Evolutionary conservation across 441 rosid genomes (phyloP), one percentile per base, ranked within the genome.

Genomic region (Raphanus hybrid): DNA sequence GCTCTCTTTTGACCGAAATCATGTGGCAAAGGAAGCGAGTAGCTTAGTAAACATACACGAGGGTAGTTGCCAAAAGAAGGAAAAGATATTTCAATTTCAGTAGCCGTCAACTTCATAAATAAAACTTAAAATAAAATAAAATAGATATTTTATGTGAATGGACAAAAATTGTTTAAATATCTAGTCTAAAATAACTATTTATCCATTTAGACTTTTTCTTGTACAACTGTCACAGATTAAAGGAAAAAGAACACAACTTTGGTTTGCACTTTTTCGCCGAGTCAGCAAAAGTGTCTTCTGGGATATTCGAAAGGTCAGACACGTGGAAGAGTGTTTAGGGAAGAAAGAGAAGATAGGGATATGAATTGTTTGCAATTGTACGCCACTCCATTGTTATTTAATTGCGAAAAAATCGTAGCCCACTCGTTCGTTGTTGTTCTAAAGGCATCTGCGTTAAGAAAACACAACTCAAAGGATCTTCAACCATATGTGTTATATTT

Each of bases 11-110:
- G 81, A 78, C 81, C 65, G 67, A 63, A 67, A 14, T 15, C 58
- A 67, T 78, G 81, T 78, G 81, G 81, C 70, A 61, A 67, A 78
- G 74, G 68, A 61, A 78, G 81, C 81, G 81, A 78, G 81, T 78
- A 78, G 66, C 74, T 5, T 15, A 15, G 0, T 0, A 12, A 61
- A 61, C 70, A 61, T 78, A 78, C 78, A 67, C 78, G 78, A 73
- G 78, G 66, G 81, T 78, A 8, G 78, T 18, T 64, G 57, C 10
- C 4, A 27, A 68, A 68, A 73, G 9, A 11, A 60, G 58, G 41
- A 26, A 59, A 6, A 78, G 73, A 72, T 72, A 72, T 67, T 78
- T 78, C 61, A 5, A 43, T 23, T 69, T 72, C 78, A 73, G 75
- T 73, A 73, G 61, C 75, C 43, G 70, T 78, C 82, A 61, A 29